These are phyloP conservation scores for Coemansia sp. DNA, from an alignment of 192 early-diverging fungal species.

Conservation along the genomic window DNA sequence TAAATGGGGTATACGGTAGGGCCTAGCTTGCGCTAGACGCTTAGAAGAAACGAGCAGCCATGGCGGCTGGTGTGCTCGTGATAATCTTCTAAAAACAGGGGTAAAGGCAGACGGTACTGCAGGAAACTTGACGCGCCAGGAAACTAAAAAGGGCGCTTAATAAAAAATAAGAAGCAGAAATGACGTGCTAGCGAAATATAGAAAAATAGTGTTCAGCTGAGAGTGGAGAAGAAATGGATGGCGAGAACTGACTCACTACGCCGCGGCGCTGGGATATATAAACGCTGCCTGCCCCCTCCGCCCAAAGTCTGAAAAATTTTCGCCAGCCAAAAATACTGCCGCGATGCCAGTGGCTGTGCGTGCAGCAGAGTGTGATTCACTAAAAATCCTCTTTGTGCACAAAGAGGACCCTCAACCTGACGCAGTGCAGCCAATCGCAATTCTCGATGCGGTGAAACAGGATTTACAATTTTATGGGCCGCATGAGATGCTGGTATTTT, in stretches of 20 bases:
- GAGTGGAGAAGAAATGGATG: not conserved
- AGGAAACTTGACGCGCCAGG: conserved; percentile 22
- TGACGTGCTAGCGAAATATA: conserved; percentile 4
- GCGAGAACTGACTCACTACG: conserved; percentile 1
- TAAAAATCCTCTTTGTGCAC: conserved; percentile 1
- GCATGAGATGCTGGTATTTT: conserved; percentile 11
- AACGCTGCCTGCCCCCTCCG: conserved; percentile 2
- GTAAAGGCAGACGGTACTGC: conserved; percentile 23
- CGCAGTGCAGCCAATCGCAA: conserved; percentile 16
- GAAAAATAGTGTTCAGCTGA: conserved; percentile 2
- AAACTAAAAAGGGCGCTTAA: conserved; percentile 24
- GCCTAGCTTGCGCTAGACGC: conserved; percentile 43
- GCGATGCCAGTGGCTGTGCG: conserved; percentile 3
- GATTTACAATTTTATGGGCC: not conserved
- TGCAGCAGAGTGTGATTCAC: not conserved
- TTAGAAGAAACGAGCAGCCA: conserved; percentile 59
- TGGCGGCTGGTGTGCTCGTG: conserved; percentile 42
- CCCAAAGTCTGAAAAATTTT: conserved; percentile 13
- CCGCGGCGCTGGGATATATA: conserved; percentile 16
- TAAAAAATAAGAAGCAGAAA: conserved; percentile 12
- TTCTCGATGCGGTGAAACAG: conserved; percentile 1
- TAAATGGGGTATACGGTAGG: conserved; percentile 13
- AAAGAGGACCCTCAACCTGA: conserved; percentile 3
- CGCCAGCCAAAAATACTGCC: conserved; percentile 10
- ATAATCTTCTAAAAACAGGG: conserved; percentile 37